Percentiles rank a stretch among this genome's conserved stretches.
phyloP scores from a whole-genome alignment of 1,284 basidiomycete genomes.

The Sanguinoderma infundibulare region DNA sequence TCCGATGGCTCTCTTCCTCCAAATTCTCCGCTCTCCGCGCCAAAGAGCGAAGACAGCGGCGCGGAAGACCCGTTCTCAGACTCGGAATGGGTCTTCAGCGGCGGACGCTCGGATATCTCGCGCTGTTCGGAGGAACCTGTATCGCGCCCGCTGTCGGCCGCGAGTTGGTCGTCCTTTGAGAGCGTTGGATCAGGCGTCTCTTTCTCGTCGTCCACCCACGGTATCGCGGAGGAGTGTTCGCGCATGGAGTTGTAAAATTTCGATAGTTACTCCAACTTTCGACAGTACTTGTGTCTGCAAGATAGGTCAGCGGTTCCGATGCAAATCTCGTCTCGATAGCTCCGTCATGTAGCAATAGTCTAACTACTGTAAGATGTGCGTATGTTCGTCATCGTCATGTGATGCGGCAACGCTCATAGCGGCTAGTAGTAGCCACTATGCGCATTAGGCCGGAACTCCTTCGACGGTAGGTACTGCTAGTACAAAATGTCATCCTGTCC shows the following conservation, averaged over 20 bases:
- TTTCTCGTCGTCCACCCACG: not conserved
- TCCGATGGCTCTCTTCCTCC: not conserved
- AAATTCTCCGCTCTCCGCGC: not conserved
- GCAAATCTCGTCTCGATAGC: not conserved
- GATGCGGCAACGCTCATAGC: no score
- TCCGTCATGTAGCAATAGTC: not conserved
- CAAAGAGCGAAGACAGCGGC: constrained; percentile 5
- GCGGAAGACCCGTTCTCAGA: constrained; percentile 4
- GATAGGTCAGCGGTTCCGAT: not conserved
- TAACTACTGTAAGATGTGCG: no score
- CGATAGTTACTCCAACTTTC: no score
- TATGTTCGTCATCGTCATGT: no score
- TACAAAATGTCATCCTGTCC: no score
- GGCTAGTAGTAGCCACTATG: no score
- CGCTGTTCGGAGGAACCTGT: constrained; percentile 1
- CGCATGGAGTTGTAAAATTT: not conserved
- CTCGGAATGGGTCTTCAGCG: constrained; percentile 4
- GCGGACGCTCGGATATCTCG: not conserved
- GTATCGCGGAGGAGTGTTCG: not conserved
- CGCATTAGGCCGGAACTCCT: no score
- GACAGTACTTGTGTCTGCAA: not conserved
- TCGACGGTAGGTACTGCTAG: no score
- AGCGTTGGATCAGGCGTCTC: constrained; percentile 4
- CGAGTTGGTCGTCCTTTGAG: constrained; percentile 18
- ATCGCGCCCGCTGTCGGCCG: constrained; percentile 8